Evolutionary conservation across 306 rosid species (phyloP), one percentile per base, ranked within the genome.

Genomic region (Quercus alba): DNA sequence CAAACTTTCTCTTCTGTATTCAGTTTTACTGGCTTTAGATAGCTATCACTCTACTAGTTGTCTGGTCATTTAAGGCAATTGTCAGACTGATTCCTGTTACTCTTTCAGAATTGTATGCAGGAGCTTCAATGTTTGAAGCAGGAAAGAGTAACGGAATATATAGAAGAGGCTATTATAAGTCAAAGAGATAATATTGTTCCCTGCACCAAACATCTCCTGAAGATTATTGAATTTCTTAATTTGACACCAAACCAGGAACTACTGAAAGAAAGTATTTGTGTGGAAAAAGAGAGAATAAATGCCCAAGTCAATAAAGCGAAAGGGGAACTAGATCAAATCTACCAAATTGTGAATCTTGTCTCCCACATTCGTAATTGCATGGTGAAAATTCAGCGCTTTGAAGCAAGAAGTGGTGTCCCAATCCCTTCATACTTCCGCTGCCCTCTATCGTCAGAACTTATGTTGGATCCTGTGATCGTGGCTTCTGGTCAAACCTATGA

Each of bases 401-500:
- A 78, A 80, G 86, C 82, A 14, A 82, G 81, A 81, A 82, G 78
- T 72, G 93, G 92, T 38, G 78, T 91, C 79, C 67, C 90, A 23
- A 57, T 91, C 84, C 97, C 98, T 72, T 26, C 94, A 15, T 95
- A 93, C 84, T 95, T 95, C 76, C 89, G 90, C 77, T 95, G 99
- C 75, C 96, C 99, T 57, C 78, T 95, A 79, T 95, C 99, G 10
- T 77, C 90, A 74, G 96, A 95, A 70, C 91, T 95, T 77, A 93
- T 95, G 96, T 73, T 81, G 77, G 98, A 95, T 86, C 98, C 99
- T 35, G 99, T 93, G 62, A 95, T 91, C 35, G 87, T 95, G 85
- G 97, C 99, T 81, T 95, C 98, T 4, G 98, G 99, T 78, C 99
- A 95, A 83, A 95, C 99, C 63, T 95, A 86, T 20, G 93, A 91